Evolutionary conservation across 2,329 filamentous ascomycete genomes (phyloP), one percentile per base, ranked within the genome.

Genomic region (Apiospora marii): DNA sequence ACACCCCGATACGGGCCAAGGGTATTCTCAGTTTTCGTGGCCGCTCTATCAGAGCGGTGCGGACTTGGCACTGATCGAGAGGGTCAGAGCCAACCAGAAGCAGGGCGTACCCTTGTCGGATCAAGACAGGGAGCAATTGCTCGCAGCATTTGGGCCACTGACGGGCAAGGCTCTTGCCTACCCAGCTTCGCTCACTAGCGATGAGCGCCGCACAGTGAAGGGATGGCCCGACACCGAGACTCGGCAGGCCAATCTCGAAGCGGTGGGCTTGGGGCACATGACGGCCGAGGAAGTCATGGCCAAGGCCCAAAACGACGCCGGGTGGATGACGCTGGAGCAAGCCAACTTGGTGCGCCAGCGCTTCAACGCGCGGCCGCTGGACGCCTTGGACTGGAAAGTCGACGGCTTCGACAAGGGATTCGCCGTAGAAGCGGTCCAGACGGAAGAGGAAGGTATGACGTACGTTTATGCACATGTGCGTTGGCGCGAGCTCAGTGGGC

Each of bases 241-340:
- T 1, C 44, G 53, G 41, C n/a, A 13, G n/a, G 53, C 37, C 13
- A 68, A 71, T 41, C 51, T 71, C 10, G 58, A 53, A n/a, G 58
- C 37, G 3, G 70, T 71, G n/a, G 70, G 70, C 27, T n/a, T 71
- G 8, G 58, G 53, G 4, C 14, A 16, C 30, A 46, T 70, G 51
- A 27, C 27, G 19, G 51, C 70, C 1, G 70, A 68, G 12, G 24
- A 67, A 4, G 37, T 71, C 53, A 12, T 71, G 37, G 44, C 41
- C 37, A 22, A 71, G 41, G 49, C 24, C 0, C 12, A 8, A 43
- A 2, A 22, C 2, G 70, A 67, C 22, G 27, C 8, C 27, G 27
- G 34, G 5, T 68, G 70, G 70, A 53, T 71, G 58, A 71, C 70
- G 27, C 16, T 43, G 10, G 70, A 67, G 16, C 70, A 71, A 22